Evolutionary conservation across 805 yeast species (phyloP).

Genomic region (Ogataea paraovalis): DNA sequence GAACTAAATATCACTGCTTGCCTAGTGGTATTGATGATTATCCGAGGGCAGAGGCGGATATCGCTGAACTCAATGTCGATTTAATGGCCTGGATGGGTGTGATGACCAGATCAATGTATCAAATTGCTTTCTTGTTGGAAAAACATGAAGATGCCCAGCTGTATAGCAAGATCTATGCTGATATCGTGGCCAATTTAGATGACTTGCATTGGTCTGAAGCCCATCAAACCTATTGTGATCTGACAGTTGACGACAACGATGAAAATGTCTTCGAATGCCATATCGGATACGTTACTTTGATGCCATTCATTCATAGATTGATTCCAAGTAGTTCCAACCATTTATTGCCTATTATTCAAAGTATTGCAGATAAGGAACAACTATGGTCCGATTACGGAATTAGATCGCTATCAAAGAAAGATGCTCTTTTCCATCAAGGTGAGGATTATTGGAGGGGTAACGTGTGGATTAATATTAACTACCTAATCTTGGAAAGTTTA

Average conservation of each 20-base stretch:
- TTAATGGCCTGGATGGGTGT: slow-evolving; percentile 90
- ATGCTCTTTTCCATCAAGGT: slow-evolving; percentile 61
- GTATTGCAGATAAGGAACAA: slow-evolving; percentile 64
- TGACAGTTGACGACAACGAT: slow-evolving; percentile 72
- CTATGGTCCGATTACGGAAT: slow-evolving; percentile 79
- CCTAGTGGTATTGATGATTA: slow-evolving; percentile 96
- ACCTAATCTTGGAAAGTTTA: slow-evolving; percentile 69
- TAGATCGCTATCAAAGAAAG: slow-evolving; percentile 70
- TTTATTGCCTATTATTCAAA: slow-evolving; percentile 48
- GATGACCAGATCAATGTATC: slow-evolving; percentile 78
- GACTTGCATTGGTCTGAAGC: slow-evolving; percentile 76
- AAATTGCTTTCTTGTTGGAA: slow-evolving; percentile 62
- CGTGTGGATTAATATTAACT: slow-evolving; percentile 90
- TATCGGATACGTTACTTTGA: slow-evolving; percentile 79
- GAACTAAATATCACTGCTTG: slow-evolving; percentile 77
- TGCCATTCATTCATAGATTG: slow-evolving; percentile 78
- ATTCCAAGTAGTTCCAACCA: slow-evolving; percentile 46
- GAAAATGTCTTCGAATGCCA: slow-evolving; percentile 70
- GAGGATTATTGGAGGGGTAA: slow-evolving; percentile 98
- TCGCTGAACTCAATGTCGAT: slow-evolving; percentile 89
- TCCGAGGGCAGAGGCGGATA: slow-evolving; percentile 84
- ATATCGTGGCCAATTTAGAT: slow-evolving; percentile 62
- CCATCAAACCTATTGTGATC: slow-evolving; percentile 72
- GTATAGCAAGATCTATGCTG: slow-evolving; percentile 50
- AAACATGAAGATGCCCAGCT: slow-evolving; percentile 52